Evolutionary conservation across 371 early-diverging fungal genomes (phyloP).

Genomic region (Coemansia sp.): DNA sequence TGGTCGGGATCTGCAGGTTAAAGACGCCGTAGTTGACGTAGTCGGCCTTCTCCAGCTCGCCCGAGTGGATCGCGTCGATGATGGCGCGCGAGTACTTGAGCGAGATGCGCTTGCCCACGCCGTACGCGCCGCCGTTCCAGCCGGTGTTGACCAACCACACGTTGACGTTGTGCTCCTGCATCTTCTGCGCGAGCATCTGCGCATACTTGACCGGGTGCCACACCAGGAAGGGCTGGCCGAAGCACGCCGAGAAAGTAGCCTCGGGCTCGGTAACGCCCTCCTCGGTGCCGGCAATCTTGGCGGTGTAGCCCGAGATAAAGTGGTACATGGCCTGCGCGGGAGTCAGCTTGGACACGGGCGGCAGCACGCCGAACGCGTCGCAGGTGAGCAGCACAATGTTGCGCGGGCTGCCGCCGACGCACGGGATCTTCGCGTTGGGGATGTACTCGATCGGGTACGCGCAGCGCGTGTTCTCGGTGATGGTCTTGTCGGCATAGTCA

Average conservation of each 20-base stretch:
- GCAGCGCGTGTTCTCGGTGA: slow-evolving; percentile 98
- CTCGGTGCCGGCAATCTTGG: slow-evolving; percentile 96
- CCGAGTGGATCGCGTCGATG: slow-evolving; percentile 94
- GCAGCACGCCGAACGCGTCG: slow-evolving; percentile 97
- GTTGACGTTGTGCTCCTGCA: slow-evolving; percentile 82
- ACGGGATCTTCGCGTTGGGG: slow-evolving; percentile 95
- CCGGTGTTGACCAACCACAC: slow-evolving; percentile 99
- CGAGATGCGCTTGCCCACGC: slow-evolving; percentile 88
- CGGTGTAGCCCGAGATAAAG: slow-evolving; percentile 91
- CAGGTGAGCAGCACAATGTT: slow-evolving; percentile 97
- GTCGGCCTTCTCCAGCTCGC: slow-evolving; percentile 80
- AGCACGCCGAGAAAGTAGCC: slow-evolving; percentile 95
- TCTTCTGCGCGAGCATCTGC: slow-evolving; percentile 94
- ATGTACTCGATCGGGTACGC: slow-evolving; percentile 97
- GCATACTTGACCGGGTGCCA: slow-evolving; percentile 97
- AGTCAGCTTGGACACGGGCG: slow-evolving; percentile 90
- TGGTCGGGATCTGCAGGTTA: slow-evolving; percentile 81
- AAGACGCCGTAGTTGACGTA: slow-evolving; percentile 83
- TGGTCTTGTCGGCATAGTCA: slow-evolving; percentile 75
- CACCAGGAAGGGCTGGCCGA: slow-evolving; percentile 96
- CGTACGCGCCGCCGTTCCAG: slow-evolving; percentile 95
- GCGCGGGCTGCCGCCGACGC: slow-evolving; percentile 90
- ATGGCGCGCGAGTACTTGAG: slow-evolving; percentile 97
- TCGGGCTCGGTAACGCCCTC: slow-evolving; percentile 92
- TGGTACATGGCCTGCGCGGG: slow-evolving; percentile 96